Evolutionary conservation across 2,329 filamentous ascomycete genomes (phyloP), one percentile per base, ranked within the genome.

Genomic region (Fonsecaea monophora): DNA sequence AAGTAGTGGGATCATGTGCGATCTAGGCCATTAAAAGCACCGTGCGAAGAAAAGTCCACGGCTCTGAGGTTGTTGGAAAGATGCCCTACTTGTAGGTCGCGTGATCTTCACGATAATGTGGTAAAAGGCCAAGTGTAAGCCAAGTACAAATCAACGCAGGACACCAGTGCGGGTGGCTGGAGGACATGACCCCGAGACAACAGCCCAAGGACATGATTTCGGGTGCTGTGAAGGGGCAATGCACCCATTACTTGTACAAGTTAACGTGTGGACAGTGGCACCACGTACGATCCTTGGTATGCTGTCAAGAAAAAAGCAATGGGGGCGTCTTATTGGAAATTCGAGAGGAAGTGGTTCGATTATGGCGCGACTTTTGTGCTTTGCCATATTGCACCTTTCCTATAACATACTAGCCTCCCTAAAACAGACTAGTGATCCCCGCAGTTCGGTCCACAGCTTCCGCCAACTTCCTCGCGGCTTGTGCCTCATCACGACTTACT

Each of bases 1-100:
- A 32, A 32, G 30, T 5, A 50, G 45, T 13, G 45, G 45, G 45
- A 50, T 50, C 45, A 50, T 50, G 45, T 50, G 45, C 30, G 45
- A 30, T 50, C 18, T 10, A 25, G 18, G 3, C 21, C 18, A 50
- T 50, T 30, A 50, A 50, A 30, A 50, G 45, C 30, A 50, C 45
- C 25, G 45, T 13, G 45, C 5, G 21, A 25, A 30, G 21, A 21
- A 13, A 50, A 5, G n/a, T 4, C 25, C 45, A 50, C 21, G 45
- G 18, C 9, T 42, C 13, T 25, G 25, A 7, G 45, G 45, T 1
- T 9, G 4, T 50, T 12, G 10, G 21, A 2, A 25, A 25, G 21
- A 50, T 30, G 45, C 9, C 45, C 8, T 30, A 12, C 37, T 12
- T 12, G 9, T 40, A 18, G 15, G 45, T 50, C 45, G 45, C 45